Evolutionary conservation across 495 filamentous ascomycete species (phyloP), one percentile per base, ranked within the genome.

Genomic region (Neurospora hispaniola): DNA sequence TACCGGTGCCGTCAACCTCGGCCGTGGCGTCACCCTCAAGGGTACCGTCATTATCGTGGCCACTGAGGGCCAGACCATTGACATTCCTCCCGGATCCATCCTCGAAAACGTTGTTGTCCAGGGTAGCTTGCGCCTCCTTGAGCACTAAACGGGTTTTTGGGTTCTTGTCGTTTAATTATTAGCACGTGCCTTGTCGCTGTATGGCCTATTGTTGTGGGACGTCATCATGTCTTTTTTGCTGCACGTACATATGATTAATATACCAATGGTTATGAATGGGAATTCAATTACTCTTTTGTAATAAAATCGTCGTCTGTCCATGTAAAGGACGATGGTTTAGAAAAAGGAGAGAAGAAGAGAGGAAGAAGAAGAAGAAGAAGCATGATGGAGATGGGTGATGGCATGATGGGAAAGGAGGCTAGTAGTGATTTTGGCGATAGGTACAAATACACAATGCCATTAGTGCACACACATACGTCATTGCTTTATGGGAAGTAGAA

Each of bases 21-120:
- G 96, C 74, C 90, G 96, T 69, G 94, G 94, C 69, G 96, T 99
- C 62, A 94, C 92, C 43, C 85, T 98, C 72, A 99, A 98, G 89
- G 96, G 96, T 75, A 99, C 96, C n/a, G 96, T 99, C 79, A 99
- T 99, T 80, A 99, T 99, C 79, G 96, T 99, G 44, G 96, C 96
- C 14, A 97, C 94, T 54, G 96, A 99, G 85, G 94, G 94, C 73
- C 93, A 91, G 86, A 98, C 96, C 74, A 99, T 99, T 77, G 96
- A 99, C 82, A 91, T 99, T 79, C 96, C 96, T 46, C 94, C 95
- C 7, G 96, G 96, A 80, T 97, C 93, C 20, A 91, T 98, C 76
- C 86, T 99, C 72, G 96, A 99, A 88, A 99, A 99, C 84, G 96
- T 98, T 35, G 96, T 99, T 42, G 96, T 99, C 74, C 96, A 99